Evolutionary conservation across 1,284 basidiomycete species (phyloP), one percentile per base, ranked within the genome.

Genomic region (Coniophora puteana): DNA sequence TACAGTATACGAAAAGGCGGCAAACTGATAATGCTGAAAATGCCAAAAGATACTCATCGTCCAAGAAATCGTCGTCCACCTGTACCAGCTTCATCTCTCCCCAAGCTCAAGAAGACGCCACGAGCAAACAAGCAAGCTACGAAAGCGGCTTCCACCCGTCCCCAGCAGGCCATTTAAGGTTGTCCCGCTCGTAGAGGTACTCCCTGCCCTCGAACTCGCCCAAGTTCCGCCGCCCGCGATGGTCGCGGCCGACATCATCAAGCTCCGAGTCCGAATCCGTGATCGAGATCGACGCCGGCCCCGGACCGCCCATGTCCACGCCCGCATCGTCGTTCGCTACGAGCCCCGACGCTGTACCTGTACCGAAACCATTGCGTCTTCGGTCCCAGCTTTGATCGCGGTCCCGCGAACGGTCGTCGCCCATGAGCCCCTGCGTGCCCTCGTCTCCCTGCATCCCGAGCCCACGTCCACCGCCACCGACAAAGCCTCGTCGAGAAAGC

Each of bases 91-190:
- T 18, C 8, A n/a, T 31, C 20, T 6, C n/a, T n/a, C n/a, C n/a
- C n/a, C n/a, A n/a, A n/a, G n/a, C n/a, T n/a, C n/a, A n/a, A n/a
- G n/a, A n/a, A n/a, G n/a, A n/a, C n/a, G n/a, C n/a, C n/a, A n/a
- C n/a, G n/a, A n/a, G n/a, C n/a, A n/a, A n/a, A n/a, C n/a, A 18
- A 31, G 26, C 26, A n/a, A 27, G 26, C 20, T 18, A 4, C 50
- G 40, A 62, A 29, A 80, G 55, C 24, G 68, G 70, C 47, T 57
- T 67, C 80, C 78, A 83, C 3, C 80, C 79, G 28, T 80, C 71
- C 1, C 72, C 71, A 44, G 66, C 71, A 3, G 78, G 80, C 72
- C 74, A 78, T 58, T 83, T 83, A 48, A 80, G 51, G 46, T 72
- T 68, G 51, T 82, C 80, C 35, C 69, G 62, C 52, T 73, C 71